A percentile compares a stretch with the other conserved stretches of the same genome.
Conservation (phyloP, 176 grass and related monocot genomes). For the Cenchrus americanus region DNA sequence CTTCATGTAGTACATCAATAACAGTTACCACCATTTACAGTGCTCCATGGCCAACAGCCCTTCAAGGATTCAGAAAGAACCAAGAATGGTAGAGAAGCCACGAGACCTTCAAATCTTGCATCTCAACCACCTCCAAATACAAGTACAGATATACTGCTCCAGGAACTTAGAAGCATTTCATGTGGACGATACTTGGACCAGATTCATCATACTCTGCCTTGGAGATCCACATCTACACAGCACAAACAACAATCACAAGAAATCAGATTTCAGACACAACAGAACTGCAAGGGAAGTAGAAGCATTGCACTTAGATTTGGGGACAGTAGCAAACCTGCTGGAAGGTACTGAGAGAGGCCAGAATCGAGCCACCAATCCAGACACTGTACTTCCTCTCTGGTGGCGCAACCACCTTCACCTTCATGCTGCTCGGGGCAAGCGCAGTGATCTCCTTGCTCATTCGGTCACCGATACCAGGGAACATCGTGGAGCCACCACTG, state of each 20-base stretch:
- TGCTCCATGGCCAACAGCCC: slow-evolving; percentile 15
- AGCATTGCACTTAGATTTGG: neutral
- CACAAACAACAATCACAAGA: neutral
- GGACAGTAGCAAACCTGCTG: slow-evolving; percentile 69
- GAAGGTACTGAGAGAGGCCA: slow-evolving; percentile 83
- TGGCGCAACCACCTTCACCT: slow-evolving; percentile 83
- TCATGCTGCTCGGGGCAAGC: slow-evolving; percentile 88
- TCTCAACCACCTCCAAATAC: slow-evolving; percentile 44
- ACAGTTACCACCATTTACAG: slow-evolving; percentile 24
- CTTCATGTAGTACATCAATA: slow-evolving; percentile 20
- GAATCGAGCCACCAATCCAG: slow-evolving; percentile 90
- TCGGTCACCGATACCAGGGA: slow-evolving; percentile 79
- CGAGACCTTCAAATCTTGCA: slow-evolving; percentile 25
- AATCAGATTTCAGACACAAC: neutral
- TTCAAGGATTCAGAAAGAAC: slow-evolving; percentile 15
- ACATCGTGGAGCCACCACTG: slow-evolving; percentile 88
- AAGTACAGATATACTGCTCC: neutral
- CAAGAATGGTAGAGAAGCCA: neutral
- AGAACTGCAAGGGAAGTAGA: neutral
- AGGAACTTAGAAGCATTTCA: slow-evolving; percentile 70
- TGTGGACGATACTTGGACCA: slow-evolving; percentile 75
- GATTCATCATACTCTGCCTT: slow-evolving; percentile 84
- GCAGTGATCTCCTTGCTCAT: slow-evolving; percentile 92
- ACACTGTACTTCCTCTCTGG: slow-evolving; percentile 94
- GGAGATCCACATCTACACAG: slow-evolving; percentile 81